phyloP scores from a whole-genome alignment of 1,284 basidiomycete genomes.

The Cutaneotrichosporon arboriforme region DNA sequence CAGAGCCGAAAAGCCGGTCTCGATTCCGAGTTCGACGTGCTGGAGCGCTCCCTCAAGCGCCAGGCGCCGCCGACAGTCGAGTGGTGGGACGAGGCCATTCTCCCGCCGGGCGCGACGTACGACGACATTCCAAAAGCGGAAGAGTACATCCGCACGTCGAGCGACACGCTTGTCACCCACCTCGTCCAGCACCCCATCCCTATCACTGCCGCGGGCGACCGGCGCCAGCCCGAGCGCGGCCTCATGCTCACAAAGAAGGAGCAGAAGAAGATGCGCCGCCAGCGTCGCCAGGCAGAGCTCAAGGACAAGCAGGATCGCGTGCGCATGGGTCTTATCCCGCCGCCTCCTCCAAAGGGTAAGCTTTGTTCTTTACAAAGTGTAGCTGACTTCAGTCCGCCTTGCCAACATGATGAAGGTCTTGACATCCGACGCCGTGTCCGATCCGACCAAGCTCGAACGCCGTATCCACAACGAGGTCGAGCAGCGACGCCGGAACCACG shows the following conservation, averaged over 20 bases:
- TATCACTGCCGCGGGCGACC: conserved; percentile 82
- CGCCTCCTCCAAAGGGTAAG: conserved; percentile 87
- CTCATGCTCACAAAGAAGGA: conserved; percentile 91
- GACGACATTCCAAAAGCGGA: conserved; percentile 57
- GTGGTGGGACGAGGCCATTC: conserved; percentile 94
- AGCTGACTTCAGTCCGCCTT: conserved; percentile 65
- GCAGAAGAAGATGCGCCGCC: conserved; percentile 92
- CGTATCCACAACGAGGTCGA: conserved; percentile 88
- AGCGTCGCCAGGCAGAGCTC: conserved; percentile 78
- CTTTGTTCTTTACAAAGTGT: background rate
- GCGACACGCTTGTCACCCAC: conserved; percentile 74
- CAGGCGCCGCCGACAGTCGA: conserved; percentile 81
- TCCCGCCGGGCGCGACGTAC: conserved; percentile 68
- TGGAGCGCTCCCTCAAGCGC: conserved; percentile 82
- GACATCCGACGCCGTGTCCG: conserved; percentile 91
- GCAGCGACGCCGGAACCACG: conserved; percentile 78
- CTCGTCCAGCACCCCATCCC: conserved; percentile 97
- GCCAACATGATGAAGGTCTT: conserved; percentile 97
- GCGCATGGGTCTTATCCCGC: conserved; percentile 91
- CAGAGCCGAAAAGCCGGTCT: conserved; percentile 86
- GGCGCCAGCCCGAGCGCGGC: conserved; percentile 66
- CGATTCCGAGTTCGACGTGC: conserved; percentile 80
- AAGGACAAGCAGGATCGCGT: conserved; percentile 94
- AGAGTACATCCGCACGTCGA: conserved; percentile 56
- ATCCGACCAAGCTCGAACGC: conserved; percentile 93